phyloP scores from a whole-genome alignment of 305 asterid species.

The Lippia alba region DNA sequence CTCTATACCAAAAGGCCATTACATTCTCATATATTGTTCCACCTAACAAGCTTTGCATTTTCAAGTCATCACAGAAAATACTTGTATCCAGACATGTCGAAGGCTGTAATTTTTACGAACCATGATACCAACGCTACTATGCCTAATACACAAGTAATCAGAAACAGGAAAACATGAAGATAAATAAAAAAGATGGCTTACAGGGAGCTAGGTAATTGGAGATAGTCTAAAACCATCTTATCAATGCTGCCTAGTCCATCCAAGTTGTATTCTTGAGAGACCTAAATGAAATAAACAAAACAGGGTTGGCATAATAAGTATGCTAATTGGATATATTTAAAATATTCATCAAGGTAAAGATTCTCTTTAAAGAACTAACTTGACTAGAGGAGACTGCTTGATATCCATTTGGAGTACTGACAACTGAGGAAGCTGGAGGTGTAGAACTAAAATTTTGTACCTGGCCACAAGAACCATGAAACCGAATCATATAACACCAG shows the following conservation, averaged over 20 bases:
- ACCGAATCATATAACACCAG: constrained; percentile 5
- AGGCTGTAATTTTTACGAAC: too few relatives aligned
- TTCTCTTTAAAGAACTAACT: constrained; percentile 46
- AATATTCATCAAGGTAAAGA: background rate
- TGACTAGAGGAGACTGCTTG: constrained; percentile 53
- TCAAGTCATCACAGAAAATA: background rate
- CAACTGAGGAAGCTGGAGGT: constrained; percentile 42
- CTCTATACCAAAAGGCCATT: background rate
- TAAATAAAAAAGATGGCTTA: constrained; percentile 40
- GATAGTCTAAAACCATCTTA: constrained; percentile 67
- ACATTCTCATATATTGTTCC: background rate
- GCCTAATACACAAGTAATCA: too few relatives aligned
- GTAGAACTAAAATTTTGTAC: constrained; percentile 49
- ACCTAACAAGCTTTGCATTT: background rate
- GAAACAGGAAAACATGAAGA: too few relatives aligned
- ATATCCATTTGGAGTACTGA: constrained; percentile 40
- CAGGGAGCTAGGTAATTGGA: constrained; percentile 70
- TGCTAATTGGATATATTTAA: background rate
- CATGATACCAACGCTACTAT: too few relatives aligned
- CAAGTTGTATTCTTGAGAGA: constrained; percentile 58
- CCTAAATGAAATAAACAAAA: constrained; percentile 38
- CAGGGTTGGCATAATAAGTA: constrained; percentile 8
- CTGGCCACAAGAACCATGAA: constrained; percentile 25
- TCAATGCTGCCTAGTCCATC: constrained; percentile 78
- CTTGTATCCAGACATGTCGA: background rate